Evolutionary conservation across 192 early-diverging fungal genomes (phyloP), one percentile per base, ranked within the genome.

Genomic region (Linnemannia zychae): DNA sequence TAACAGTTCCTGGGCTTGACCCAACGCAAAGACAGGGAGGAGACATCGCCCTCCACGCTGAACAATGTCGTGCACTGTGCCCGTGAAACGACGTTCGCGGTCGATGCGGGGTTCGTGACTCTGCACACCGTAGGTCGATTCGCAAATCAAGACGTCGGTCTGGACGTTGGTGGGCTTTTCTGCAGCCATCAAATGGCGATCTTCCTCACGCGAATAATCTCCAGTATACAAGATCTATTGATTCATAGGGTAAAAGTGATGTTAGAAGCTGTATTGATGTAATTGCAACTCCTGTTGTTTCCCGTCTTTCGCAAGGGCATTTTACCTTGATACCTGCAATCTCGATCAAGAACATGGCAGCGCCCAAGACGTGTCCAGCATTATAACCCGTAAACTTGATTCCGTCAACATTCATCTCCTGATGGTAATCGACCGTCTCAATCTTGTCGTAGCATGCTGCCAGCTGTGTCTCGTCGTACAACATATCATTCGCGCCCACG

Each of bases 141-240:
- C 99, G 68, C 95, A 96, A 66, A 99, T 98, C 73, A 99, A 89
- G 16, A 99, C 97, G 75, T 99, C 97, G 15, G 97, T 93, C 33
- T 92, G 82, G 0, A 96, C 94, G 50, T 90, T 92, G 31, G 92
- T 91, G 0, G 99, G 99, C 34, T 93, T 92, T 79, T 99, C 99
- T 7, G 98, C 99, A 3, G 97, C 96, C 92, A 98, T 97, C 72
- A 99, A 92, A 87, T 99, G 99, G 13, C 99, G 93, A 90, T 99
- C 99, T 87, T 99, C 98, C 88, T 99, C 98, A 52, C 98, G 95
- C 36, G 97, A 98, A 81, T 99, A 99, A 86, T 99, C 98, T 65
- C 98, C 98, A 3, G 98, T 99, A 87, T 99, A 99, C 16, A 99
- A 90, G 31, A 97, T 92, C 80, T 88, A 75, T n/a, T 7, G 6